phyloP scores from a whole-genome alignment of 306 rosid genomes.

The Cicer pinnatifidum region DNA sequence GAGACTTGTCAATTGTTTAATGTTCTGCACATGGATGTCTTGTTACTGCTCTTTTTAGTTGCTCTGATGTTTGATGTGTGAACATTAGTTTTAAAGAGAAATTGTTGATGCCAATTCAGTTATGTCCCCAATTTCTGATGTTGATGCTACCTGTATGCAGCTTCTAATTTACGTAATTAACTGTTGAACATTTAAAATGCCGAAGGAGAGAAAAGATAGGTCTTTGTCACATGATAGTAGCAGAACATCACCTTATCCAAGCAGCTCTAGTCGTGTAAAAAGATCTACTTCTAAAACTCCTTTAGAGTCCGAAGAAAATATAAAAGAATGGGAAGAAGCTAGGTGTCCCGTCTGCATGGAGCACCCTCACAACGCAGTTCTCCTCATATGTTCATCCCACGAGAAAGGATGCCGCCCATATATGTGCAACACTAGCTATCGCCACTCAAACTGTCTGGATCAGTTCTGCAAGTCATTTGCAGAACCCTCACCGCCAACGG shows the following conservation, averaged over 20 bases:
- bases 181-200: conserved; percentile 59
- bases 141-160: conserved; percentile 46
- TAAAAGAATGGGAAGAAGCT: conserved; percentile 94
- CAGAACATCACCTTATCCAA: conserved; percentile 78
- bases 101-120: conserved; percentile 8
- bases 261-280: conserved; percentile 71
- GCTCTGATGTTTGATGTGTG: conserved; percentile 3
- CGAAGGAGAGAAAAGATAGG: conserved; percentile 92
- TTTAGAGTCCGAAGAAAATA: conserved; percentile 62
- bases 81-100: background rate
- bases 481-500: conserved; percentile 55
- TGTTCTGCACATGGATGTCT: conserved; percentile 27
- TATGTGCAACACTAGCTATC: conserved; percentile 98
- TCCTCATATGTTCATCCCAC: conserved; percentile 87
- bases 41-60: background rate
- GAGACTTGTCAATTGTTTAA: background rate
- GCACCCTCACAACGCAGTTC: conserved; percentile 97
- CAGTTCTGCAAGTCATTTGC: conserved; percentile 88
- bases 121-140: conserved; percentile 35
- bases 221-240: conserved; percentile 73
- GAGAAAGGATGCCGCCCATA: conserved; percentile 96
- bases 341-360: conserved; percentile 99
- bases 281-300: conserved; percentile 50
- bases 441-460: conserved; percentile 97
- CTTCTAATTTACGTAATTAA: conserved; percentile 31